Evolutionary conservation across 2,329 filamentous ascomycete genomes (phyloP).

Genomic region (Colletotrichum destructivum): DNA sequence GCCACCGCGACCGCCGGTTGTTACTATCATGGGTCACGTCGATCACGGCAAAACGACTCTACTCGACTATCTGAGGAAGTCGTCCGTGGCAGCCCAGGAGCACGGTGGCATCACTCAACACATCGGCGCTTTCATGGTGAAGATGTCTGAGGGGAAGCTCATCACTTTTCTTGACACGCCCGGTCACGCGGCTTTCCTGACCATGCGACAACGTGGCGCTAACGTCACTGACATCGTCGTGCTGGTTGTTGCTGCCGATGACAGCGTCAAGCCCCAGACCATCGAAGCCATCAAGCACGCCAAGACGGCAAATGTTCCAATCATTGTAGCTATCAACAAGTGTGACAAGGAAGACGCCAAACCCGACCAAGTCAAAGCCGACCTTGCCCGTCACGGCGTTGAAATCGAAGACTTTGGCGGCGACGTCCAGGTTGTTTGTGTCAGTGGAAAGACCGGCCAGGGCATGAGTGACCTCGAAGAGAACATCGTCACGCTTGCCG

Average conservation of each 20-base stretch:
- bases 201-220: conserved; percentile 95
- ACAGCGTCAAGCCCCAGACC: conserved; percentile 97
- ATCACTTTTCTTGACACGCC: conserved; percentile 99
- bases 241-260: conserved; percentile 94
- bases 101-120: conserved; percentile 99
- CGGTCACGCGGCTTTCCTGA: conserved; percentile 94
- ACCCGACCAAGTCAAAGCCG: conserved; percentile 87
- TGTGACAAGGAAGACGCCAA: conserved; percentile 90
- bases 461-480: conserved; percentile 96
- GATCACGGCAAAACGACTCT: conserved; percentile 99
- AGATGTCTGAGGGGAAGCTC: conserved; percentile 85
- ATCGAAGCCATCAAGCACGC: conserved; percentile 97
- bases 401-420: conserved; percentile 96
- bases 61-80: conserved; percentile 92
- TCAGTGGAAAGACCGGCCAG: conserved; percentile 93
- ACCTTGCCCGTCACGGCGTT: conserved; percentile 86
- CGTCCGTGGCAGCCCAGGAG: conserved; percentile 90
- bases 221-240: conserved; percentile 98
- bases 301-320: conserved; percentile 86
- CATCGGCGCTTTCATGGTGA: conserved; percentile 96
- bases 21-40: conserved; percentile 99
- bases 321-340: conserved; percentile 99
- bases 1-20: conserved; percentile 87
- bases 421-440: conserved; percentile 91
- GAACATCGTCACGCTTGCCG: conserved; percentile 86